Conservation (phyloP, 148 eudicot genomes). For the Gaultheria prostrata region DNA sequence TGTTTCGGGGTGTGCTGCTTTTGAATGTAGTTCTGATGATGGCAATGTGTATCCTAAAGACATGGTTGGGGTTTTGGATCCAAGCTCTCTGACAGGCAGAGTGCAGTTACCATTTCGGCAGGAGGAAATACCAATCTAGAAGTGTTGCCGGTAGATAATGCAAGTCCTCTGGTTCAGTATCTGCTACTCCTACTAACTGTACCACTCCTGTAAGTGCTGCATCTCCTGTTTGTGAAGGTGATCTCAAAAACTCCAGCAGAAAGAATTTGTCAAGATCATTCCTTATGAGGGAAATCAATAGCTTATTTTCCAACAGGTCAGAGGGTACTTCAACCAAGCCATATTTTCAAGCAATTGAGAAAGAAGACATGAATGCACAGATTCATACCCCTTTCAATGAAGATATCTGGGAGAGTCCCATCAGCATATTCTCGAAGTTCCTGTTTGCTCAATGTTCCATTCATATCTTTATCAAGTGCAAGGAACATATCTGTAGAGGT, state of each 20-base stretch:
- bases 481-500: conserved; percentile 77
- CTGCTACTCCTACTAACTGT: conserved; percentile 46
- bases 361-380: no score
- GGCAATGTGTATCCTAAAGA: not conserved
- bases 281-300: conserved; percentile 47
- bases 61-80: conserved; percentile 7
- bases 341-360: no score
- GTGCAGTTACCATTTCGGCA: conserved; percentile 18
- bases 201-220: conserved; percentile 41
- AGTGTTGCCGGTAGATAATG: conserved; percentile 33
- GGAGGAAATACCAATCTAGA: conserved; percentile 23
- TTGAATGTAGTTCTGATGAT: not conserved
- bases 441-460: no score
- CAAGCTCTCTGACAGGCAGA: conserved; percentile 16
- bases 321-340: conserved; percentile 50
- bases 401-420: no score
- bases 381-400: no score
- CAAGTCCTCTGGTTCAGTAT: conserved; percentile 28
- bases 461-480: no score
- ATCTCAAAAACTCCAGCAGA: conserved; percentile 62
- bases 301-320: conserved; percentile 36
- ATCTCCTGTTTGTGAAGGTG: conserved; percentile 77
- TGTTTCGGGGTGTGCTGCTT: conserved; percentile 3
- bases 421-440: no score
- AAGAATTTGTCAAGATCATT: conserved; percentile 40